Conservation (phyloP, 768 basidiomycete genomes). For the Erythrobasidium yunnanense region DNA sequence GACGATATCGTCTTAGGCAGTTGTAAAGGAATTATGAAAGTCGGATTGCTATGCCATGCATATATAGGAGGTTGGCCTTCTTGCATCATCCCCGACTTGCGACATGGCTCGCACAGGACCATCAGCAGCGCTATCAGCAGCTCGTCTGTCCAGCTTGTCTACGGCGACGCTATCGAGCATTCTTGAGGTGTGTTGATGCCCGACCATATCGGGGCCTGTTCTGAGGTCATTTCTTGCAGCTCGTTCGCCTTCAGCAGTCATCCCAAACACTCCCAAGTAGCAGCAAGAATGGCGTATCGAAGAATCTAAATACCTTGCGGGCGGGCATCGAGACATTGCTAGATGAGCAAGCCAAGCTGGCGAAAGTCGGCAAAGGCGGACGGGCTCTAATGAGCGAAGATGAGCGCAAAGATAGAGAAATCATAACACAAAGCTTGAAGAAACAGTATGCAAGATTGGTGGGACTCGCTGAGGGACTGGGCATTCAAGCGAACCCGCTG, state of each 20-base stretch:
- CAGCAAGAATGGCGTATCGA: neutral
- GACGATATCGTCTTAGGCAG: too few species aligned
- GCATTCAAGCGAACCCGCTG: constrained; percentile 20
- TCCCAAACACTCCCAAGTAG: constrained; percentile 19
- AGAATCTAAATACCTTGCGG: constrained; percentile 25
- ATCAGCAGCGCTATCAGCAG: neutral
- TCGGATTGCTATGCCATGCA: too few species aligned
- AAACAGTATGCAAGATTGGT: constrained; percentile 33
- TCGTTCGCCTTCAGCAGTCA: constrained; percentile 25
- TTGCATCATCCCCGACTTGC: too few species aligned
- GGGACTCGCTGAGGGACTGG: constrained; percentile 29
- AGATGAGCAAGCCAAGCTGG: constrained; percentile 11
- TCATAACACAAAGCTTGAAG: constrained; percentile 30
- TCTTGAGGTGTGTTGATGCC: neutral
- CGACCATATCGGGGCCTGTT: neutral
- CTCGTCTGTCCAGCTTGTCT: neutral
- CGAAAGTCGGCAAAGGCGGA: neutral
- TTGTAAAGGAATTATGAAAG: too few species aligned
- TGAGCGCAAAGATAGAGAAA: neutral
- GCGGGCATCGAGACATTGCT: constrained; percentile 26
- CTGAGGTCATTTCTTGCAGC: neutral
- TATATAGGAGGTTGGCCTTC: too few species aligned
- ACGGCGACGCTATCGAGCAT: neutral
- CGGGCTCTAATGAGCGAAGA: neutral
- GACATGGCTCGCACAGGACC: too few species aligned